Evolutionary conservation across 306 rosid species (phyloP), one percentile per base, ranked within the genome.

Genomic region (Glycine latifolia): DNA sequence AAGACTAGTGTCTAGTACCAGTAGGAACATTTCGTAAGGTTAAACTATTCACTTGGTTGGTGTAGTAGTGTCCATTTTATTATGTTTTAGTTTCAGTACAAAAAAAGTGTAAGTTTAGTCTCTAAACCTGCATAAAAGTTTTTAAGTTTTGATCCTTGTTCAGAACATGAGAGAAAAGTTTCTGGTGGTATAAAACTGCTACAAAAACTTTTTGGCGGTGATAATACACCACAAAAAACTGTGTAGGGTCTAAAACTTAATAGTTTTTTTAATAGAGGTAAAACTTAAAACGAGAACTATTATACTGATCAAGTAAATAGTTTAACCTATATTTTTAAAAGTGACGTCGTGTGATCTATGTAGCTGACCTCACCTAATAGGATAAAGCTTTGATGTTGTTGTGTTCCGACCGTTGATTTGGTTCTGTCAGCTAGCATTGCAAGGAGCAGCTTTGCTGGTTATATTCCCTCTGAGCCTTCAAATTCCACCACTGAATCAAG

Each of bases 381-480:
- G 31, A 26, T 26, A 26, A 26, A 2, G 31, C 31, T 26, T 26
- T 26, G 31, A 0, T 26, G 31, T 26, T 26, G 35, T 80, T 5
- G 11, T 67, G 60, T 84, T 75, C 69, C 56, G n/a, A 76, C 10
- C 26, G 54, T 82, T 68, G 54, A 50, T 39, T 49, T 86, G 49
- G 56, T 85, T 80, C 75, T 80, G 76, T 10, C 85, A 85, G 96
- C 84, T 46, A 80, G 79, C 78, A 82, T 82, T 75, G 71, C 84
- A 0, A 87, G 88, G 81, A 60, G 84, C 71, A 79, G 72, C 69
- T 86, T 86, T 82, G 75, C 94, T 31, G 89, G 87, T 43, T 86
- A 85, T 77, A 50, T 87, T 61, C 85, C 92, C 49, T 74, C 94
- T 3, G 92, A 86, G 56, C 75, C 87, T 10, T 59, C 80, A 15